Base-by-base conservation (phyloP, 2,329 filamentous ascomycete species). In the Aspergillus terreus region DNA sequence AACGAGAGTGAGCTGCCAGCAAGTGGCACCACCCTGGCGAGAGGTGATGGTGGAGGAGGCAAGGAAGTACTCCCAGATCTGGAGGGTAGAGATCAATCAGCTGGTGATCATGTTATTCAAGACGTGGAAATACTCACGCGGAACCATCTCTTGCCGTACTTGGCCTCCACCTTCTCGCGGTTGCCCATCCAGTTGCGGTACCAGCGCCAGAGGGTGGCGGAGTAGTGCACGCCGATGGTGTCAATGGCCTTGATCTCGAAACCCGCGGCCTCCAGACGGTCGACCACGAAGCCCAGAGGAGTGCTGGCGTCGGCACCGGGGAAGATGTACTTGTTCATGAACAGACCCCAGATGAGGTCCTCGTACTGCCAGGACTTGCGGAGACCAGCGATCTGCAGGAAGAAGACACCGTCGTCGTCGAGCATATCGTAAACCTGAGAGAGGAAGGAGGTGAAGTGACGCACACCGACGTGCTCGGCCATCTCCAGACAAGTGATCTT, bases 301-400 rank as follows among this genome's bases (percentile, higher is more conserved):
- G 91, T 95, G 41, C 90, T 95, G 47, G 94, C 94, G 70, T 97
- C 94, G 47, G 94, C 94, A 70, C 94, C 94, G 32, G 92, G 94
- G 83, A 97, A 97, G 72, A 97, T 82, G 75, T 97, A 96, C 79
- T 96, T 96, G 86, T 97, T 97, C 91, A 97, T 95, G 82, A 96
- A 97, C 44, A 97, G 82, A 71, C 94, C 94, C 94, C 94, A 97
- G 72, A 92, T 88, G 47, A 96, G 82, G 76, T 97, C 92, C 80
- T 97, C 92, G 69, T 96, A 97, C 75, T 97, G 94, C 94, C 94
- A 97, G 58, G 82, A 79, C 79, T 95, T 95, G 63, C 94, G 87
- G 56, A 99, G 82, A 76, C 94, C 94, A 63, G 92, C 91, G 64
- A 95, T 91, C 75, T 97, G 94, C 55, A 97, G 81, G 82, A 94